A percentile compares a stretch with the other conserved stretches of the same genome.
phyloP scores from a whole-genome alignment of 371 early-diverging fungal species.

The Gilbertella persicaria region DNA sequence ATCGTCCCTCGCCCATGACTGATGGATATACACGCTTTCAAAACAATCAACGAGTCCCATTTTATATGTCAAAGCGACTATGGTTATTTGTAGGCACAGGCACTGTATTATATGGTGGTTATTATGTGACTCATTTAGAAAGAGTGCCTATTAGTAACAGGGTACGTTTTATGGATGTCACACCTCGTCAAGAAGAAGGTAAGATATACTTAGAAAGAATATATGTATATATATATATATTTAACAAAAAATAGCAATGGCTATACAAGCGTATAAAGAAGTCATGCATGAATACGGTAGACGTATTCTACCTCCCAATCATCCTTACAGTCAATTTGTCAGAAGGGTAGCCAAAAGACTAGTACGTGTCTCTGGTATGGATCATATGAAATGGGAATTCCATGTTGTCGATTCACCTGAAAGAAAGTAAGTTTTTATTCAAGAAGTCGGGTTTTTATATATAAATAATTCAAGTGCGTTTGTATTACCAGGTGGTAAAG shows the following conservation, averaged over 20 bases:
- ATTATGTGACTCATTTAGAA: constrained; percentile 67
- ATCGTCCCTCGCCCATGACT: background rate
- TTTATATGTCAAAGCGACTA: constrained; percentile 35
- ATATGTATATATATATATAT: too few relatives aligned
- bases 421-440: constrained; percentile 54
- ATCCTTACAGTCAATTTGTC: constrained; percentile 64
- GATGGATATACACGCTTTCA: constrained; percentile 35
- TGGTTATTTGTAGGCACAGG: constrained; percentile 46
- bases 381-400: constrained; percentile 73
- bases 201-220: background rate
- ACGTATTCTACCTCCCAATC: constrained; percentile 61
- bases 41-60: constrained; percentile 21
- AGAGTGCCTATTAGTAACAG: constrained; percentile 67
- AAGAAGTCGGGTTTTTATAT: background rate
- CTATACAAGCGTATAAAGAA: constrained; percentile 68
- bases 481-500: constrained; percentile 91
- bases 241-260: constrained; percentile 56
- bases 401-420: constrained; percentile 81
- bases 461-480: constrained; percentile 65
- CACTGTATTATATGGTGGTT: constrained; percentile 50
- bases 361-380: constrained; percentile 70
- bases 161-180: constrained; percentile 63
- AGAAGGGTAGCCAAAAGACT: constrained; percentile 64
- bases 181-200: constrained; percentile 60
- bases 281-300: constrained; percentile 64